Evolutionary conservation across 1,284 basidiomycete genomes (phyloP).

Genomic region (Neonothopanus nambi): DNA sequence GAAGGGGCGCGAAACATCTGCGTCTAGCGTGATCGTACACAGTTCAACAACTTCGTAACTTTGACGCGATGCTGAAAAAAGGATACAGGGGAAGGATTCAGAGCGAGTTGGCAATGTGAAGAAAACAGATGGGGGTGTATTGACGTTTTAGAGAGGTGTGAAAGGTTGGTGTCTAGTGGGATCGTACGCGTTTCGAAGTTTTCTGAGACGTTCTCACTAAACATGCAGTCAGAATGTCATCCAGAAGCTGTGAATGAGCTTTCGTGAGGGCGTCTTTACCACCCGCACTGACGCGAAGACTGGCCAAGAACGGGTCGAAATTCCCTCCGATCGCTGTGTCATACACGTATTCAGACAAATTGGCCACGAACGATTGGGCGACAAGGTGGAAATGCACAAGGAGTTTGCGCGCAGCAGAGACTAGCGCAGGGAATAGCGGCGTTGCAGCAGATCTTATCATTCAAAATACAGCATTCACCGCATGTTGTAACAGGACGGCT

Average conservation of each 20-base stretch:
- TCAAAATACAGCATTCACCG: slow-evolving; percentile 65
- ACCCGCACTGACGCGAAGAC: slow-evolving; percentile 9
- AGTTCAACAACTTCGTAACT: no score
- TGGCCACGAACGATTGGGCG: slow-evolving; percentile 67
- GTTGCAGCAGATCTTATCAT: slow-evolving; percentile 45
- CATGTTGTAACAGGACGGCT: slow-evolving; percentile 50
- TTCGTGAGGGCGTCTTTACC: slow-evolving; percentile 47
- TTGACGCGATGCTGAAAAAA: no score
- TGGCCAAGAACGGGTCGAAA: slow-evolving; percentile 66
- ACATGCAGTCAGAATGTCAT: slow-evolving; percentile 77
- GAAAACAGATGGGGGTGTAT: no score
- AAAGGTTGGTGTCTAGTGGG: no score
- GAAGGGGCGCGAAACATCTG: no score
- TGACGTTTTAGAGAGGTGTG: no score
- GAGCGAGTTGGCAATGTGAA: no score
- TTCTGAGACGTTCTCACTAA: slow-evolving; percentile 75
- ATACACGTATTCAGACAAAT: slow-evolving; percentile 68
- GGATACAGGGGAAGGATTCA: no score
- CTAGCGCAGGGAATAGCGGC: slow-evolving; percentile 62
- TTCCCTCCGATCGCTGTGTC: slow-evolving; percentile 77
- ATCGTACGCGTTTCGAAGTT: no score
- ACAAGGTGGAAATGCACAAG: slow-evolving; percentile 73
- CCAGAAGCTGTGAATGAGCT: slow-evolving; percentile 69
- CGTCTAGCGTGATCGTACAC: no score
- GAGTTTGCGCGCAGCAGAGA: slow-evolving; percentile 48